Conservation (phyloP, 2,329 filamentous ascomycete species). For the Ophiocordyceps camponoti-leonardi region DNA sequence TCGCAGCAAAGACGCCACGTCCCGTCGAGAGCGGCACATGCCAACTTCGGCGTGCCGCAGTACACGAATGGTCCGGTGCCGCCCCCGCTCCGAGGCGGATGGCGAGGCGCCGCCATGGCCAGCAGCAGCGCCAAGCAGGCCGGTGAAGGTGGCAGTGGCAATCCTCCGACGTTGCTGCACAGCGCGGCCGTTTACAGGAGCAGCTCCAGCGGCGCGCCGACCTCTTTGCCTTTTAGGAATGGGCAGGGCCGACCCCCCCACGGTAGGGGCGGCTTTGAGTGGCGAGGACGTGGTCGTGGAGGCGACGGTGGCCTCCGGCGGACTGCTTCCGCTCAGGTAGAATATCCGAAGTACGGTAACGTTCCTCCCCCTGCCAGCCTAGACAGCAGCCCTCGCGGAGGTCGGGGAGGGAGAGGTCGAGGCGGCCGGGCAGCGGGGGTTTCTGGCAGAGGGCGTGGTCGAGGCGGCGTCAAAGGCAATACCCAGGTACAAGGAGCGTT, state of each 20-base stretch:
- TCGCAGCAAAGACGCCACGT: conserved; percentile 32
- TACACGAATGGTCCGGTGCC: conserved; percentile 39
- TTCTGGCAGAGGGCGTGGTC: conserved; percentile 16
- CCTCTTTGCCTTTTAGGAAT: conserved; percentile 12
- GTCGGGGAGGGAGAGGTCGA: conserved; percentile 21
- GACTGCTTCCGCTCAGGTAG: conserved; percentile 5
- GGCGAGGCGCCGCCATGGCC: conserved; percentile 31
- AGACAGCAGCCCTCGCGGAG: conserved; percentile 23
- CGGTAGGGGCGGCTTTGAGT: conserved; percentile 8
- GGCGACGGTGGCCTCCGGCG: conserved; percentile 7
- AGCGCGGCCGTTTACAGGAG: conserved; percentile 36
- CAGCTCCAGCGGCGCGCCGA: conserved; percentile 12
- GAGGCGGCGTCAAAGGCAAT: conserved; percentile 5
- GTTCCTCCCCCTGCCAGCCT: conserved; percentile 44
- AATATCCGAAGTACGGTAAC: conserved; percentile 26
- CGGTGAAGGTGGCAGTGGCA: conserved; percentile 20
- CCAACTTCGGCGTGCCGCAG: conserved; percentile 44
- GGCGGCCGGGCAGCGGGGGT: conserved; percentile 21
- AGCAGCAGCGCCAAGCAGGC: conserved; percentile 25
- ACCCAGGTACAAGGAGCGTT: background rate
- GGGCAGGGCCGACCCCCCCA: conserved; percentile 9
- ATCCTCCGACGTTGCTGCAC: conserved; percentile 26
- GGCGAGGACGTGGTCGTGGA: conserved; percentile 16
- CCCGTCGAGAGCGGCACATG: conserved; percentile 31
- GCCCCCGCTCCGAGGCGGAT: conserved; percentile 35